phyloP scores from a whole-genome alignment of 139 green algal genomes.

The Penium margaritaceum region DNA sequence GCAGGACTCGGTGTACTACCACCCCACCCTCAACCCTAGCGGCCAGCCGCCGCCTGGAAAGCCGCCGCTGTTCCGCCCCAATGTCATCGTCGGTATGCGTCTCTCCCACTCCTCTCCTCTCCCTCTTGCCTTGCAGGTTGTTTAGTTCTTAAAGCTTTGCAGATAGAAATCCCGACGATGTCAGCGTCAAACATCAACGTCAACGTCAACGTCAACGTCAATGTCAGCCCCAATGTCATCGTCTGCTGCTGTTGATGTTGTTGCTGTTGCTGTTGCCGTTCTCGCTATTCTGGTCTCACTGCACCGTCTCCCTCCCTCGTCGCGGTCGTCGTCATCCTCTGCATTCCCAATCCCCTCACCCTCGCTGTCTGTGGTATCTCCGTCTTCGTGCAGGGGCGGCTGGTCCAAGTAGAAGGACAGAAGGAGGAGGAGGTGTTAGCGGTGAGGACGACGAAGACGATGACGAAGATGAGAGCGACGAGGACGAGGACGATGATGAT shows the following conservation, averaged over 20 bases:
- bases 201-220: neutral
- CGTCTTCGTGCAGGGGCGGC: no score
- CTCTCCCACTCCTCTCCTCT: neutral
- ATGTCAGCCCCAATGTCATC: no score
- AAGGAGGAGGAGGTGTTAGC: neutral
- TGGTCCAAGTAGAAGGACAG: neutral
- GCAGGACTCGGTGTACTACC: constrained; percentile 6
- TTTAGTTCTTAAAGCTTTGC: no score
- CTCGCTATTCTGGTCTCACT: no score
- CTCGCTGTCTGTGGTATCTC: no score
- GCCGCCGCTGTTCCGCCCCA: neutral
- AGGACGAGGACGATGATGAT: neutral
- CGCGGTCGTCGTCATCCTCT: no score
- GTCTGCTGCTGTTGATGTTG: neutral
- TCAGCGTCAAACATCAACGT: no score
- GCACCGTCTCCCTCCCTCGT: no score
- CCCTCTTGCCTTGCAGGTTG: neutral
- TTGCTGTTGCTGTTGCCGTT: no score
- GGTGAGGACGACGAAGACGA: neutral
- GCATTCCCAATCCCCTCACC: no score
- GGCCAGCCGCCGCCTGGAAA: neutral
- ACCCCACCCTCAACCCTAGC: neutral
- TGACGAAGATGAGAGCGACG: neutral
- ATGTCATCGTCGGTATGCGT: neutral
- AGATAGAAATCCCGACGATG: no score